Evolutionary conservation across 169 alveolate species (phyloP).

Genomic region (Cyclospora cayetanensis): DNA sequence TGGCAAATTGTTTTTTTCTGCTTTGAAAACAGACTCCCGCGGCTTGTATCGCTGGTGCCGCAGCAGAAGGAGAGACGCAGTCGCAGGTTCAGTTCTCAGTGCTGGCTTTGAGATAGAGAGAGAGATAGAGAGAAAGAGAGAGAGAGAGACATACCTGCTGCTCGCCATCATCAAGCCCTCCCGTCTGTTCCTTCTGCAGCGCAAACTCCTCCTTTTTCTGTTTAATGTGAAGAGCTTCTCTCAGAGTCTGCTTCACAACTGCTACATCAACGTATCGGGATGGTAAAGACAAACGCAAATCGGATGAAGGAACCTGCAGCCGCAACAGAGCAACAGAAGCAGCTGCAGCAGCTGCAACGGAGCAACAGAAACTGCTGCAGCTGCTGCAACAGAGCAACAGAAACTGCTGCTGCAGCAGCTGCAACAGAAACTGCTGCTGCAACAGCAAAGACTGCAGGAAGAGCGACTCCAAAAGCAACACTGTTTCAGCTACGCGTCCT

Average conservation of each 20-base stretch:
- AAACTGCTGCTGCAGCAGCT: neutral
- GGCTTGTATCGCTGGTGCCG: no score
- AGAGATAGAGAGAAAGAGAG: neutral
- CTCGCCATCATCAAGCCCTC: neutral
- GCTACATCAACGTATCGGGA: conserved; percentile 56
- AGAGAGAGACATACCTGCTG: neutral
- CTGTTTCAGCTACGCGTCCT: no score
- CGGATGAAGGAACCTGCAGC: neutral
- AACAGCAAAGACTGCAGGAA: no score
- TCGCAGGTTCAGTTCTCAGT: neutral
- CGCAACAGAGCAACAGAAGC: neutral
- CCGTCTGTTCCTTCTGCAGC: neutral
- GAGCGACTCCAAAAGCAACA: no score
- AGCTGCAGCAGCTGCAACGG: neutral
- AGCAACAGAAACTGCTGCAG: neutral
- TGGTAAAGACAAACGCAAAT: neutral
- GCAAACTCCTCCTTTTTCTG: neutral
- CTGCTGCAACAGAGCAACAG: neutral
- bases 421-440: neutral
- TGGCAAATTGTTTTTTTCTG: no score
- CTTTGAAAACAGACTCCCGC: no score
- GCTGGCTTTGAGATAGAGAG: neutral
- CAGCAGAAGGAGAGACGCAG: neutral
- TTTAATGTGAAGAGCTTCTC: neutral
- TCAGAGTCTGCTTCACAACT: conserved; percentile 10